Evolutionary conservation across 768 basidiomycete species (phyloP).

Genomic region (Russula lepida): DNA sequence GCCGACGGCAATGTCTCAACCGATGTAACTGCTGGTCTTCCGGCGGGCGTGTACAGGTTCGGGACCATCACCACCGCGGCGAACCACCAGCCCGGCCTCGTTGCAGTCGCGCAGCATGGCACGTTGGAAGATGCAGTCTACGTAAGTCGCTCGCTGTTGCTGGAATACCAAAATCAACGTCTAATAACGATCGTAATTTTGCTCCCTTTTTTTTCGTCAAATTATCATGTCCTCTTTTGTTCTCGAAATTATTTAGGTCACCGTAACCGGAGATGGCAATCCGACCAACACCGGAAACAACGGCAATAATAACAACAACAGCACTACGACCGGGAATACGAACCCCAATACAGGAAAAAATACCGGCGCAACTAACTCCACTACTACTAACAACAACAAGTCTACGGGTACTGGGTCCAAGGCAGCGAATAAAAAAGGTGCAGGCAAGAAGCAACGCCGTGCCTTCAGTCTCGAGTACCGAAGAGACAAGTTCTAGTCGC

Average conservation of each 20-base stretch:
- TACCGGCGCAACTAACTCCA: neutral
- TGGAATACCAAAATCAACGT: neutral
- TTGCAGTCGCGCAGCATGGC: slow-evolving; percentile 37
- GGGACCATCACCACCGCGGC: slow-evolving; percentile 37
- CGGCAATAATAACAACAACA: neutral
- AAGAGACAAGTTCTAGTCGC: neutral
- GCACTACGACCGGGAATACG: neutral
- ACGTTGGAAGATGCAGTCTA: slow-evolving; percentile 34
- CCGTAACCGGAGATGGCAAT: neutral
- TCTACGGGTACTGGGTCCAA: too few relatives aligned
- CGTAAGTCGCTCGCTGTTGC: slow-evolving; percentile 23
- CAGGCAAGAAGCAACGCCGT: neutral
- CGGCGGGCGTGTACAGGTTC: slow-evolving; percentile 35
- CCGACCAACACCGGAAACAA: neutral
- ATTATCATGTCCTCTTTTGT: neutral
- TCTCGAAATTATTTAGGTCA: neutral
- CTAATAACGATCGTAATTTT: neutral
- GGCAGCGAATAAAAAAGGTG: too few relatives aligned
- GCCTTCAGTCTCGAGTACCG: neutral
- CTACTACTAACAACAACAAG: too few relatives aligned
- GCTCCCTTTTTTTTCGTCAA: neutral
- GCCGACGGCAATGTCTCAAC: slow-evolving; percentile 33
- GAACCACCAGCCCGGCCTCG: slow-evolving; percentile 35
- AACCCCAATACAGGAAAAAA: neutral
- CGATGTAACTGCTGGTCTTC: slow-evolving; percentile 35